Evolutionary conservation across 306 rosid species (phyloP).

Genomic region (Senna tora): DNA sequence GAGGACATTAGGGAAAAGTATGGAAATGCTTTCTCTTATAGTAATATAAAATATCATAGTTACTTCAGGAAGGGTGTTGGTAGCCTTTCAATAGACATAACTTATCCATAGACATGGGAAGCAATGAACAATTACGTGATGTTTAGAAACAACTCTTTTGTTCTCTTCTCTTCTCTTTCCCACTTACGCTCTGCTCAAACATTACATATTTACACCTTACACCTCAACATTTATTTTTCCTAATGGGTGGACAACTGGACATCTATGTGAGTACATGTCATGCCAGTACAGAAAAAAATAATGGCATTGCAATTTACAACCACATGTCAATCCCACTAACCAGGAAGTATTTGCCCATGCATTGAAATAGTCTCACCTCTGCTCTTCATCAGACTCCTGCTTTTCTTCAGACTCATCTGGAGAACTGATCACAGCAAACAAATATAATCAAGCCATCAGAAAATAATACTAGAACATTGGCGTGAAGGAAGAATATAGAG

Average conservation of each 20-base stretch:
- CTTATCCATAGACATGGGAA: neutral
- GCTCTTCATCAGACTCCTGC: constrained; percentile 21
- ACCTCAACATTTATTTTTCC: neutral
- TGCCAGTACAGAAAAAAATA: neutral
- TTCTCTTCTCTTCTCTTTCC: neutral
- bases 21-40: no score
- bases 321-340: neutral
- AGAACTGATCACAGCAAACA: neutral
- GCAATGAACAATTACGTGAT: neutral
- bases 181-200: neutral
- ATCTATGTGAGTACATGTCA: neutral
- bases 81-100: neutral
- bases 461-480: neutral
- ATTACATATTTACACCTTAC: neutral
- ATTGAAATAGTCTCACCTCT: constrained; percentile 27
- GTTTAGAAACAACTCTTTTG: neutral
- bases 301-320: neutral
- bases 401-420: neutral
- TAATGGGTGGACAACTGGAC: constrained; percentile 2
- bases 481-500: neutral
- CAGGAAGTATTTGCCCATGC: neutral
- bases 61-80: neutral
- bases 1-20: no score
- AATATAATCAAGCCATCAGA: neutral
- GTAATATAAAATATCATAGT: no score